phyloP scores from a whole-genome alignment of 2,329 filamentous ascomycete genomes.

The Cytospora piceicola region DNA sequence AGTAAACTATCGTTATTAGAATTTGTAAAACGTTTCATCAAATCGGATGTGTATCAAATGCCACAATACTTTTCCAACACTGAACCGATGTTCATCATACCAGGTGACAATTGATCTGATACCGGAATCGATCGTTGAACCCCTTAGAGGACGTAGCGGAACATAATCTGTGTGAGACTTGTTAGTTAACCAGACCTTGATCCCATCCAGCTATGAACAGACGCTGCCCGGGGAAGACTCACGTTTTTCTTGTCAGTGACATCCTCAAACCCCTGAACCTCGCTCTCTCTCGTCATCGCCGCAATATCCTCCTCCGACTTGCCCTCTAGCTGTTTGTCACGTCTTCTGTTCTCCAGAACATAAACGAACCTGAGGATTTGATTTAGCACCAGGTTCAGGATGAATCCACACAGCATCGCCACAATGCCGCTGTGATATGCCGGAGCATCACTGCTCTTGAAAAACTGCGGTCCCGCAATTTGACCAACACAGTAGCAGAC shows the following conservation, averaged over 20 bases:
- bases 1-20: too few relatives aligned
- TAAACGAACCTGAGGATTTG: conserved; percentile 37
- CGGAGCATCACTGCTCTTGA: conserved; percentile 39
- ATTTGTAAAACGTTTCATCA: too few relatives aligned
- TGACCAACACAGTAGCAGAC: conserved; percentile 39
- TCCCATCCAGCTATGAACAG: background rate
- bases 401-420: conserved; percentile 39
- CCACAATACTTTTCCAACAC: background rate
- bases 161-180: conserved; percentile 6
- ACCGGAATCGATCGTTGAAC: background rate
- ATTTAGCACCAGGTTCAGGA: conserved; percentile 39
- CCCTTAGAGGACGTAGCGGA: conserved; percentile 12
- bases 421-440: conserved; percentile 42
- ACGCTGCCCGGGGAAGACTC: background rate
- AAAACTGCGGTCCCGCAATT: conserved; percentile 40
- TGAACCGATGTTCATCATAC: too few relatives aligned
- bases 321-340: conserved; percentile 36
- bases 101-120: background rate
- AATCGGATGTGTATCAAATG: too few relatives aligned
- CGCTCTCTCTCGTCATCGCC: conserved; percentile 38
- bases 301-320: conserved; percentile 40
- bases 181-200: background rate
- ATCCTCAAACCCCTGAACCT: conserved; percentile 44
- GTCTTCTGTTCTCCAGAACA: conserved; percentile 39
- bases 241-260: conserved; percentile 43